Evolutionary conservation across 169 alveolate species (phyloP).

Genomic region (Plasmodium gaboni): DNA sequence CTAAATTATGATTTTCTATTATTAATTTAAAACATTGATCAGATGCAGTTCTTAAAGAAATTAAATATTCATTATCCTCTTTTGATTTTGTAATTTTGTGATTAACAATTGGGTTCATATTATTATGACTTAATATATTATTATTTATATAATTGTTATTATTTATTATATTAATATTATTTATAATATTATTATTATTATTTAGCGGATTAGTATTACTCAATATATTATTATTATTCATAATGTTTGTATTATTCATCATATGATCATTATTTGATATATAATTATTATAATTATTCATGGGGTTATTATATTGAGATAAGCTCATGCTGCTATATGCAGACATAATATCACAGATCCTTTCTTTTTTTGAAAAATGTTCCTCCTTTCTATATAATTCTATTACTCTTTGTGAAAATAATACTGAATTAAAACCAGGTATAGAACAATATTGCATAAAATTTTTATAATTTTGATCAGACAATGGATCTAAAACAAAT

Average conservation of each 20-base stretch:
- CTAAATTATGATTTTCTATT: constrained; percentile 2
- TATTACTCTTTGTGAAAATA: constrained; percentile 44
- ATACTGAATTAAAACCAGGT: constrained; percentile 60
- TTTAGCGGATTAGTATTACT: not conserved
- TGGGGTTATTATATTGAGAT: not conserved
- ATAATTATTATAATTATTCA: too few species aligned
- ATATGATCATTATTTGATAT: not conserved
- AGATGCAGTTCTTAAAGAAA: constrained; percentile 65
- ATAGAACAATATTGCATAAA: constrained; percentile 71
- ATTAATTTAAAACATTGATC: constrained; percentile 29
- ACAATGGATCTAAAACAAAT: constrained; percentile 58
- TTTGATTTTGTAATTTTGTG: constrained; percentile 17
- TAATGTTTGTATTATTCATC: not conserved
- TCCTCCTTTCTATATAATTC: constrained; percentile 50
- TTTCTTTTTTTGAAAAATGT: constrained; percentile 47
- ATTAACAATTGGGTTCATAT: not conserved
- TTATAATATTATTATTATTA: too few species aligned
- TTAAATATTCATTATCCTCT: constrained; percentile 35
- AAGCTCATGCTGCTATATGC: constrained; percentile 46
- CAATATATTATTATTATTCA: not conserved
- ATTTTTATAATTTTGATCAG: constrained; percentile 53
- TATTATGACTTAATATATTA: not conserved
- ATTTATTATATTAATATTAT: too few species aligned
- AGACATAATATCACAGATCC: constrained; percentile 41
- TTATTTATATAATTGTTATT: too few species aligned